Conservation (phyloP, 2,329 filamentous ascomycete species). For the Sporothrix curviconia region DNA sequence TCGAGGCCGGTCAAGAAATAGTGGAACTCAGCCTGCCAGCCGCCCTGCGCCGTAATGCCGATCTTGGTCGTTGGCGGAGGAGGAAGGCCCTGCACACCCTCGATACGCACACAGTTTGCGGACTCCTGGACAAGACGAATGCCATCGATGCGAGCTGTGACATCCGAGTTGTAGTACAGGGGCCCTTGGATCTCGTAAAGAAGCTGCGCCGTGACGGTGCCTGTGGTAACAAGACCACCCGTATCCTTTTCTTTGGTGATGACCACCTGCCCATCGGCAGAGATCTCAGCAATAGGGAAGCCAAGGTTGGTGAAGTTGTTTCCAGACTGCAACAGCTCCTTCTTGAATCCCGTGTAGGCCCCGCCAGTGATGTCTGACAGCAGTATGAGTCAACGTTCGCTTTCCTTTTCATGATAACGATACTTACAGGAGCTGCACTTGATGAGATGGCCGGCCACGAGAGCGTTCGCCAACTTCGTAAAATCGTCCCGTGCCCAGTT, state of each 20-base stretch:
- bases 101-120: slow-evolving; percentile 27
- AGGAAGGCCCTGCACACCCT: slow-evolving; percentile 28
- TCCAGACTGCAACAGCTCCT: slow-evolving; percentile 26
- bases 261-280: slow-evolving; percentile 31
- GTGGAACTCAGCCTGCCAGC: slow-evolving; percentile 23
- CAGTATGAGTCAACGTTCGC: too few relatives aligned
- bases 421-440: slow-evolving; percentile 27
- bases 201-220: slow-evolving; percentile 24
- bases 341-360: slow-evolving; percentile 41
- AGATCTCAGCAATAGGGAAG: slow-evolving; percentile 45
- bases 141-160: slow-evolving; percentile 26
- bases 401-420: not conserved
- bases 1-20: slow-evolving; percentile 14
- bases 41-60: slow-evolving; percentile 22
- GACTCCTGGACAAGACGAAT: slow-evolving; percentile 39
- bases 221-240: slow-evolving; percentile 20
- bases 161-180: slow-evolving; percentile 29
- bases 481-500: slow-evolving; percentile 37
- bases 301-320: slow-evolving; percentile 33
- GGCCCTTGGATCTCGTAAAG: slow-evolving; percentile 34
- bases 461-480: slow-evolving; percentile 35
- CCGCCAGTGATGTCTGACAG: slow-evolving; percentile 39
- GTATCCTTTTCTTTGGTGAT: slow-evolving; percentile 24
- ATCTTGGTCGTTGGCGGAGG: slow-evolving; percentile 29
- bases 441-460: slow-evolving; percentile 38